These are phyloP conservation scores for Cryptosporidium ryanae DNA, from an alignment of 169 alveolate species.

Conservation along the genomic window DNA sequence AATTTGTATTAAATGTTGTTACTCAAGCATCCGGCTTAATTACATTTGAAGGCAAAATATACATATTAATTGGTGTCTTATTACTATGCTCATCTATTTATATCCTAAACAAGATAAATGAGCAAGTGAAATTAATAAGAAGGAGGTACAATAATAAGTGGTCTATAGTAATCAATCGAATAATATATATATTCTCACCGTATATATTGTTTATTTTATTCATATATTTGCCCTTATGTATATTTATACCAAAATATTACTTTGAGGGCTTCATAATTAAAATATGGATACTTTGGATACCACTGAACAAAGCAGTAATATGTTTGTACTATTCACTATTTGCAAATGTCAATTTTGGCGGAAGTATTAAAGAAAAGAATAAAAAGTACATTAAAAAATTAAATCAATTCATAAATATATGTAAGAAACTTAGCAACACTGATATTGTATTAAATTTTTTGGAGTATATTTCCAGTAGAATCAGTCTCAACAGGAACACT, in stretches of 20 bases:
- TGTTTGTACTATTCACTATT: slow-evolving; percentile 15
- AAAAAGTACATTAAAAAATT: not conserved
- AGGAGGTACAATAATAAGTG: slow-evolving; percentile 11
- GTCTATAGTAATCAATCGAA: slow-evolving; percentile 24
- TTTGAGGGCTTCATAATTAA: slow-evolving; percentile 33
- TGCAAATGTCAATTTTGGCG: not conserved
- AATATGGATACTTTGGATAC: slow-evolving; percentile 63
- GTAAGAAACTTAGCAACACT: slow-evolving; percentile 23
- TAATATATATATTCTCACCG: slow-evolving; percentile 33
- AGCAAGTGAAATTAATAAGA: not conserved
- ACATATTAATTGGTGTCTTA: slow-evolving; percentile 16
- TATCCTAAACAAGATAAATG: not conserved
- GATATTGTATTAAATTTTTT: slow-evolving; percentile 1
- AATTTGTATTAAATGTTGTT: not conserved
- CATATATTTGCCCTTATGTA: slow-evolving; percentile 51
- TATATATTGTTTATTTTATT: slow-evolving; percentile 38
- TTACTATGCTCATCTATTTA: not conserved
- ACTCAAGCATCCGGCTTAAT: slow-evolving; percentile 1
- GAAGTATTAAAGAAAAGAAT: not conserved
- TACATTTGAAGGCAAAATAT: slow-evolving; percentile 25
- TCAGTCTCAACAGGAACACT: not conserved
- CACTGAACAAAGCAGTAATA: slow-evolving; percentile 5
- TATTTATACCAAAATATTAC: slow-evolving; percentile 24
- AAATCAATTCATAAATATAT: not conserved
- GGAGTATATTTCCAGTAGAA: slow-evolving; percentile 3